Conservation (phyloP, 306 rosid species). For the Comarum palustre region DNA sequence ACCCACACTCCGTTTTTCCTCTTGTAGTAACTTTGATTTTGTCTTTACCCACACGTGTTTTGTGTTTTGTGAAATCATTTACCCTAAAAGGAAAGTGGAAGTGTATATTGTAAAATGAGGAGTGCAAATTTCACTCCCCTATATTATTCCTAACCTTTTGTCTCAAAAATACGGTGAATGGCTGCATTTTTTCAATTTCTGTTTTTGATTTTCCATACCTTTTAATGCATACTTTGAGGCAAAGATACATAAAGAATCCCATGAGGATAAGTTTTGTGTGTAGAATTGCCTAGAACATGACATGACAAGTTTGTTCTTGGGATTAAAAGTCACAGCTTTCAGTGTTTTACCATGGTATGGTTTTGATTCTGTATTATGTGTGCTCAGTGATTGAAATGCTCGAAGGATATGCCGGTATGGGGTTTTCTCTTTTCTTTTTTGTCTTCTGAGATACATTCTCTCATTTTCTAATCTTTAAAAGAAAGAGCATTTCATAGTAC, state of each 20-base stretch:
- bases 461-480: not conserved
- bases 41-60: too few relatives aligned
- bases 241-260: not conserved
- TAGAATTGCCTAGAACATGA: not conserved
- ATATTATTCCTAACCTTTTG: not conserved
- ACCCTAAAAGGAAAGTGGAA: too few relatives aligned
- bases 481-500: not conserved
- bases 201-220: not conserved
- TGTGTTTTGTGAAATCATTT: too few relatives aligned
- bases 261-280: not conserved
- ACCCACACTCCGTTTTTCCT: too few relatives aligned
- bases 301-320: not conserved
- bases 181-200: not conserved
- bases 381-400: not conserved
- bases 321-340: not conserved
- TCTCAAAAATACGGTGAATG: not conserved
- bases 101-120: too few relatives aligned
- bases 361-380: not conserved
- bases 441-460: not conserved
- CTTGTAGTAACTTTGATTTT: too few relatives aligned
- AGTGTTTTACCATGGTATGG: slow-evolving; percentile 2
- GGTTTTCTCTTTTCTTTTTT: not conserved
- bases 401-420: not conserved
- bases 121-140: too few relatives aligned
- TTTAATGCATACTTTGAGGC: not conserved